Conservation (phyloP, 1,284 basidiomycete species). For the Papiliotrema nemorosa region DNA sequence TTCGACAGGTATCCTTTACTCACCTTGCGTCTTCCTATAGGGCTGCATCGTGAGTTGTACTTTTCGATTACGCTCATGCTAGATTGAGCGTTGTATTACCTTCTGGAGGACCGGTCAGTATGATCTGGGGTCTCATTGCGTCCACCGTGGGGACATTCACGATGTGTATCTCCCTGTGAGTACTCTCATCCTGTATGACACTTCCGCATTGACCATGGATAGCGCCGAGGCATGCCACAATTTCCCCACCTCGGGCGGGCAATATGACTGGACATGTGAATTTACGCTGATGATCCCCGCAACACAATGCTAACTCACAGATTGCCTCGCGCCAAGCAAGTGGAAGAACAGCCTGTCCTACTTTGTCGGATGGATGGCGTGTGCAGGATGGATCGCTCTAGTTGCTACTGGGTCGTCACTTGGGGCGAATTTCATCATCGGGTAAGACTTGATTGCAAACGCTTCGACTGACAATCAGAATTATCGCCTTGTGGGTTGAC, state of each 20-base stretch:
- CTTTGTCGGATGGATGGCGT: constrained; percentile 7
- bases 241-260: constrained; percentile 30
- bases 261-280: constrained; percentile 39
- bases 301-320: neutral
- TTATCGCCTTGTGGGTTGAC: constrained; percentile 36
- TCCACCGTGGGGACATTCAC: constrained; percentile 31
- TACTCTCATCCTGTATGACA: neutral
- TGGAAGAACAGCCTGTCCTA: constrained; percentile 24
- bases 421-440: neutral
- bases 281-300: neutral
- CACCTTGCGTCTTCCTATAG: no score
- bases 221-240: constrained; percentile 18
- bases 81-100: constrained; percentile 26
- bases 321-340: constrained; percentile 23
- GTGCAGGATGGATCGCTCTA: constrained; percentile 12
- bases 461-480: constrained; percentile 14
- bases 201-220: neutral
- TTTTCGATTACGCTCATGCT: neutral
- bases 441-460: neutral
- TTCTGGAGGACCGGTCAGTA: constrained; percentile 37
- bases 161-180: constrained; percentile 27
- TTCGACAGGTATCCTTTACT: no score
- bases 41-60: neutral
- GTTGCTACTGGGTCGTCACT: constrained; percentile 1
- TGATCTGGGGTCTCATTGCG: constrained; percentile 42